These are phyloP conservation scores for Talaromyces sp. DNA, from an alignment of 2,329 filamentous ascomycete genomes.

Conservation along the genomic window DNA sequence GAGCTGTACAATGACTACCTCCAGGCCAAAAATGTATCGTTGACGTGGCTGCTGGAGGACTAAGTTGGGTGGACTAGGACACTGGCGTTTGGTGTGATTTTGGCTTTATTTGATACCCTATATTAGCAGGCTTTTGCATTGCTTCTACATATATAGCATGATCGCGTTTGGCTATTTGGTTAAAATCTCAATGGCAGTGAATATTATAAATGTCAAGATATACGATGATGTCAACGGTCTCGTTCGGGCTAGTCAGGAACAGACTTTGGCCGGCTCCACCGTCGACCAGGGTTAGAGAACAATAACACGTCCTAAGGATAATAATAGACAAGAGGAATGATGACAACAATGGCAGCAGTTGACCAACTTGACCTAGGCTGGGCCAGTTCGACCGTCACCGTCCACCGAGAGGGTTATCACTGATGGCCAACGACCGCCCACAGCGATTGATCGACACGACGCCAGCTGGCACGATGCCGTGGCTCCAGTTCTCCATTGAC, in stretches of 20 bases:
- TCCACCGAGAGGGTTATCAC: background rate
- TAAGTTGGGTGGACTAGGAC: background rate
- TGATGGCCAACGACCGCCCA: background rate
- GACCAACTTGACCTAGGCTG: background rate
- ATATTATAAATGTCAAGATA: background rate
- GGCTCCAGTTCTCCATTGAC: background rate
- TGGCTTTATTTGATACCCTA: background rate
- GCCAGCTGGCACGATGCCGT: background rate
- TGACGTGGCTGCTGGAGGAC: conserved; percentile 14
- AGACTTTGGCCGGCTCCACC: conserved; percentile 3
- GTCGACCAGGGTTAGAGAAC: background rate
- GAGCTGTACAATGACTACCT: conserved; percentile 11
- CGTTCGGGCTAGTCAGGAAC: background rate
- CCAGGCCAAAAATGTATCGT: conserved; percentile 2
- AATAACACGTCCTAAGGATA: background rate
- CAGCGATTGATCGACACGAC: background rate
- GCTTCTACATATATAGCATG: background rate
- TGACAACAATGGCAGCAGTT: background rate
- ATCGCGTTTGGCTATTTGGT: background rate
- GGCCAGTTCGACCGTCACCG: background rate
- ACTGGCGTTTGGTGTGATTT: conserved; percentile 11
- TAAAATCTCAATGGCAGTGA: background rate
- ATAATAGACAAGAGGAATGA: background rate
- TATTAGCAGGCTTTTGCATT: background rate
- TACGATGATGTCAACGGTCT: background rate